Base-by-base conservation (phyloP, 2,329 filamentous ascomycete genomes). In the Beauveria bassiana region DNA sequence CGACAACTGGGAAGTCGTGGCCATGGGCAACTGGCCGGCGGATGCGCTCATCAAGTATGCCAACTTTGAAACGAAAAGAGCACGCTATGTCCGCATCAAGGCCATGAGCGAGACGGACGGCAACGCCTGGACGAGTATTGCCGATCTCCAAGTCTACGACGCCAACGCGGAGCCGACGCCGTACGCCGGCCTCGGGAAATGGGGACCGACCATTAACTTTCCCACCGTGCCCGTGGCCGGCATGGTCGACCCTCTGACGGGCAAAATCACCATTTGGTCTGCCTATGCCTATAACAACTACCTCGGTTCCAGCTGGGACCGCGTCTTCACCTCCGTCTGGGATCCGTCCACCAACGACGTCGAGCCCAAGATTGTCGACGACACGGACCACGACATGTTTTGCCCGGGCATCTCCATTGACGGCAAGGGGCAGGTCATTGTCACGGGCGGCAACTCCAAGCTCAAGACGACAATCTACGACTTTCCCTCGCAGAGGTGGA, bases 341-440 rank as follows among this genome's bases (percentile, higher is more conserved):
- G 74, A 74, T 31, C 68, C 73, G 2, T 77, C 79, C 3, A 72
- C 51, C 45, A 52, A 52, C 22, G 50, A 49, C 5, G 61, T 63
- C 3, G n/a, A 49, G 31, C 56, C 61, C 18, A 55, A 51, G 20
- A 18, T 60, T 2, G 69, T 77, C 8, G 68, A 71, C 49, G 68
- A 79, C 62, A 82, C 78, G 0, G 65, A 74, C 4, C 79, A 82
- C 65, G 80, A 83, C 66, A 83, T 83, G 81, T 83, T 83, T 65
- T 84, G 82, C 66, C 81, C 82, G 0, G 83, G 81, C 2, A 81
- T 84, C 56, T 79, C 76, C 8, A 69, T 79, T 14, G 78, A 80
- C 61, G 75, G 74, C 18, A 70, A 77, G 8, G 83, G 81, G 0
- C 72, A 75, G 9, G 74, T 83, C 8, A 67, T 85, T 2, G 77